Base-by-base conservation (phyloP, 2,329 filamentous ascomycete species). In the Trichophyton benhamiae region DNA sequence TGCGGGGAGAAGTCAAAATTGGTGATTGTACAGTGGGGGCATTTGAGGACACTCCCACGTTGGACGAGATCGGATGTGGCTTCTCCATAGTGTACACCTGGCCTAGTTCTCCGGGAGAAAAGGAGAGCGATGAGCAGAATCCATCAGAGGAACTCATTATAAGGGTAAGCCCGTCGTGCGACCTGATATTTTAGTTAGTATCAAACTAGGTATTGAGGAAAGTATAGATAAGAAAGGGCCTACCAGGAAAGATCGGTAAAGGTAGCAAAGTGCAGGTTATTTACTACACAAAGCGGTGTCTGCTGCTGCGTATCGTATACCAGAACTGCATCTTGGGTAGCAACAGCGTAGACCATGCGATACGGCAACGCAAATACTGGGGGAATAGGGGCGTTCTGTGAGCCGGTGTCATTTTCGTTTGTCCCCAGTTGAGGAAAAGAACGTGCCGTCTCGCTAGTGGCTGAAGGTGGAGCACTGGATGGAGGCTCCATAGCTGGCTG, bases 121-220 rank as follows among this genome's bases (percentile, higher is more conserved):
- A 99, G 0, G 91, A 88, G 4, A 99, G 79, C 0, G 89, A 87
- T 0, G 94, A 99, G 73, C 94, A 99, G 77, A 97, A 99, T 0
- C 94, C 94, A 73, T 99, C 94, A 0, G 94, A 96, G 0, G 94
- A 99, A n/a, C 91, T 94, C 77, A 99, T 95, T 58, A 99, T 80
- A 22, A 99, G 78, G 1, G 87, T 91, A 48, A 84, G 79, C 11
- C 88, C 88, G 72, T 91, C 88, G 65, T 80, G 85, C 1, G 88
- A 88, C 87, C 87, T 88, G 64, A 33, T 75, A 68, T 38, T 48
- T 38, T 63, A 64, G 67, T 72, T 62, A 70, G 65, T 25, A 30
- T 42, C 27, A 22, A 4, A 38, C 27, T 20, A 38, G n/a, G n/a
- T 3, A 13, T 9, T 22, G 11, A 44, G 25, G 6, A n/a, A 11